phyloP scores from a whole-genome alignment of 371 early-diverging fungal species.

The Syncephalastrum contaminatum region DNA sequence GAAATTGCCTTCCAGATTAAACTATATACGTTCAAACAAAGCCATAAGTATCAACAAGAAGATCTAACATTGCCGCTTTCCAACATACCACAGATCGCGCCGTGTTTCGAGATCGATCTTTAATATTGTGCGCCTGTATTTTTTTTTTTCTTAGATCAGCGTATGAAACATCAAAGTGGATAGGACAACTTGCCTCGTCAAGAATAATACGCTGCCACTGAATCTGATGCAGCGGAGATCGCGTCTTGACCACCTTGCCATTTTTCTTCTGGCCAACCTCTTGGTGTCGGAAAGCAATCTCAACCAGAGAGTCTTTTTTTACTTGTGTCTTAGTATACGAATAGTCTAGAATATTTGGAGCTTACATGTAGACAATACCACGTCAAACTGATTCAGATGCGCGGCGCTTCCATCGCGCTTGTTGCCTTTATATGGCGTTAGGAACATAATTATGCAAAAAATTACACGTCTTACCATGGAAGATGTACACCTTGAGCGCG shows the following conservation, averaged over 20 bases:
- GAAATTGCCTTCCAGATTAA: slow-evolving; percentile 69
- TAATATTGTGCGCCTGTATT: slow-evolving; percentile 87
- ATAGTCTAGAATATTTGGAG: neutral
- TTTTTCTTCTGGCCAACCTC: slow-evolving; percentile 60
- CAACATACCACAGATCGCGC: slow-evolving; percentile 74
- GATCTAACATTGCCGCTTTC: neutral
- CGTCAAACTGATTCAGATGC: slow-evolving; percentile 67
- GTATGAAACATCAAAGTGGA: neutral
- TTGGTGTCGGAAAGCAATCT: slow-evolving; percentile 74
- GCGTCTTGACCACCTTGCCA: slow-evolving; percentile 60
- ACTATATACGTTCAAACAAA: slow-evolving; percentile 34
- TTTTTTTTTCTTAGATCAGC: neutral
- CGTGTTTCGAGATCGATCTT: slow-evolving; percentile 90
- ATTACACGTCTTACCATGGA: slow-evolving; percentile 57
- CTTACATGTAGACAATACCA: slow-evolving; percentile 54
- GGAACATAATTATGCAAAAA: neutral
- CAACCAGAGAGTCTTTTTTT: slow-evolving; percentile 69
- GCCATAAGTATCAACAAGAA: neutral
- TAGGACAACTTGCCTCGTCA: slow-evolving; percentile 60
- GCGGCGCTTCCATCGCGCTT: slow-evolving; percentile 48
- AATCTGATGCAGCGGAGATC: slow-evolving; percentile 72
- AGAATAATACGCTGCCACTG: slow-evolving; percentile 87
- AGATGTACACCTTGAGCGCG: slow-evolving; percentile 64
- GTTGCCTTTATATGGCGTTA: slow-evolving; percentile 21
- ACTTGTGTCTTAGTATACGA: neutral